phyloP scores from a whole-genome alignment of 2,329 filamentous ascomycete species.

The Penicillium olsonii region DNA sequence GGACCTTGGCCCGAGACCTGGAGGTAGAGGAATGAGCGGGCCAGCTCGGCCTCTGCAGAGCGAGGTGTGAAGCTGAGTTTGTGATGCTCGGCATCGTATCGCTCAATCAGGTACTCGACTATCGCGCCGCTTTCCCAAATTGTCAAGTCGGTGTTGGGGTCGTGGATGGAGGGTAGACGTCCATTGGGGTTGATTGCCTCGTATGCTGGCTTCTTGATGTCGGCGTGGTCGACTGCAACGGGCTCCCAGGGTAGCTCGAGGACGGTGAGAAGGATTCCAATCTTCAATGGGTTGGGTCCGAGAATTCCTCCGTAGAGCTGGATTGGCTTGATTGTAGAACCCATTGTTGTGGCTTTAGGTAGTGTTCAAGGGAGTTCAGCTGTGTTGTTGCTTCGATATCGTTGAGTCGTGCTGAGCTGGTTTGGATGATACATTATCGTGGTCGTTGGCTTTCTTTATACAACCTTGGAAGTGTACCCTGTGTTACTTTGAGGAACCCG shows the following conservation, averaged over 20 bases:
- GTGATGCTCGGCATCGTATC: conserved; percentile 42
- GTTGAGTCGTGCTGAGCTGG: not conserved
- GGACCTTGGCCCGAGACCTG: conserved; percentile 51
- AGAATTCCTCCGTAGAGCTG: conserved; percentile 7
- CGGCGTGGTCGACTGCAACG: conserved; percentile 15
- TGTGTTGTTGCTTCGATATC: not conserved
- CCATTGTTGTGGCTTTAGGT: not conserved
- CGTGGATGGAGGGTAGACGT: conserved; percentile 37
- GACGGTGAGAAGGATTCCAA: conserved; percentile 33
- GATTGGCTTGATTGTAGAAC: conserved; percentile 4
- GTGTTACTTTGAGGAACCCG: too few relatives aligned
- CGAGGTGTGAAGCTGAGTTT: conserved; percentile 38
- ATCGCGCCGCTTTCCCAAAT: conserved; percentile 51
- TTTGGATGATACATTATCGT: not conserved
- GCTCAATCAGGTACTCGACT: conserved; percentile 47
- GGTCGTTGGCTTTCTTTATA: too few relatives aligned
- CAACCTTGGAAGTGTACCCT: too few relatives aligned
- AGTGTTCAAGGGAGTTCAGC: not conserved
- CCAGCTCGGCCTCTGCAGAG: conserved; percentile 39
- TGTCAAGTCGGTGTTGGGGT: conserved; percentile 41
- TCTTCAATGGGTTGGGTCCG: conserved; percentile 28
- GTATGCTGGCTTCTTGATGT: conserved; percentile 34
- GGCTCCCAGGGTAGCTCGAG: conserved; percentile 34
- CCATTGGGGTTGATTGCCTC: conserved; percentile 36
- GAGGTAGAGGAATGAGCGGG: conserved; percentile 49